These are phyloP conservation scores for Ganoderma multipileum DNA, from an alignment of 1,284 basidiomycete genomes.

Conservation along the genomic window DNA sequence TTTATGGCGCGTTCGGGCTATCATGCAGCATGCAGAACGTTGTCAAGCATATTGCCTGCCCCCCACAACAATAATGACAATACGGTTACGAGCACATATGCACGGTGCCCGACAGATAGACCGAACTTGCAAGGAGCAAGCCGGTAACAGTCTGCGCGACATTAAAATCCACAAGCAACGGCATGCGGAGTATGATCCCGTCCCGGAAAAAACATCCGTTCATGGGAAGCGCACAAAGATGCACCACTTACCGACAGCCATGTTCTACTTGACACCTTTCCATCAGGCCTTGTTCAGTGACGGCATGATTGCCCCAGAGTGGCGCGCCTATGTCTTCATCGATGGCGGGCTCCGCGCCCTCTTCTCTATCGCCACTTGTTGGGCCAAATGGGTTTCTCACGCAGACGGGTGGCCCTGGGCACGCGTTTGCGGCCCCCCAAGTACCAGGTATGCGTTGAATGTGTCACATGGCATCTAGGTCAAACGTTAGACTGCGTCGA, in stretches of 20 bases:
- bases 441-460: slow-evolving; percentile 40
- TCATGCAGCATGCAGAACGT: not conserved
- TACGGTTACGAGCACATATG: not conserved
- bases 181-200: not conserved
- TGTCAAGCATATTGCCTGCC: not conserved
- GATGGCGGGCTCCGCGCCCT: not conserved
- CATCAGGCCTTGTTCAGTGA: not conserved
- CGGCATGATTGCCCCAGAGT: not conserved
- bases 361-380: not conserved
- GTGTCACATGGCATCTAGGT: slow-evolving; percentile 33
- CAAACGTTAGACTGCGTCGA: slow-evolving; percentile 29
- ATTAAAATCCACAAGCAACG: not conserved
- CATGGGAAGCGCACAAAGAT: not conserved
- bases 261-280: not conserved
- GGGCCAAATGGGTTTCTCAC: slow-evolving; percentile 12
- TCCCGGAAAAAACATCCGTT: not conserved
- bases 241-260: not conserved
- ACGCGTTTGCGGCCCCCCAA: slow-evolving; percentile 35
- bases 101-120: not conserved
- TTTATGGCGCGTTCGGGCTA: not conserved
- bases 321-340: not conserved
- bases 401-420: slow-evolving; percentile 6
- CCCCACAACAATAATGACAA: not conserved
- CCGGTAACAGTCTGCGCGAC: not conserved
- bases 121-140: not conserved